A percentile compares a stretch with the other conserved stretches of the same genome.
Evolutionary conservation across 495 filamentous ascomycete species (phyloP).

Genomic region (Hypoxylon cercidicola): DNA sequence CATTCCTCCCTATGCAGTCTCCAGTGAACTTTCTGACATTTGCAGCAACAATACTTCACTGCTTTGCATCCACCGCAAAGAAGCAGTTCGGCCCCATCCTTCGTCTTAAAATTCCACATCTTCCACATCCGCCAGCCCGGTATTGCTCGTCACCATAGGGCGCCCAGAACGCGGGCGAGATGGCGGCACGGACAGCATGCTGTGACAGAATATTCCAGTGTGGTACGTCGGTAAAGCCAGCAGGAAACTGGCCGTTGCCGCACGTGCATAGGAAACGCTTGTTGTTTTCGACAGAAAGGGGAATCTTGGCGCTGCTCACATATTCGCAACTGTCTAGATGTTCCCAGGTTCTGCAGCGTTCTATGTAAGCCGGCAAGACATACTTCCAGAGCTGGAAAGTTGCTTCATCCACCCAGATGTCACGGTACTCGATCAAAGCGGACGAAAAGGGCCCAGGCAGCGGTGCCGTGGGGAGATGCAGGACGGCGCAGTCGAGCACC

Average conservation of each 20-base stretch:
- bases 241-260: neutral
- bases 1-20: conserved; percentile 35
- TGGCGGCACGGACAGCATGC: conserved; percentile 47
- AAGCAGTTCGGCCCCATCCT: conserved; percentile 31
- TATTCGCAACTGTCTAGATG: conserved; percentile 63
- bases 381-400: conserved; percentile 58
- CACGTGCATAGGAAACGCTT: neutral
- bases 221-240: conserved; percentile 34
- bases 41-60: conserved; percentile 45
- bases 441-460: conserved; percentile 33
- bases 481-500: conserved; percentile 58
- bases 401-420: conserved; percentile 50
- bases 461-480: conserved; percentile 39
- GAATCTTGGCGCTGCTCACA: neutral
- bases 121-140: neutral
- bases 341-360: conserved; percentile 64
- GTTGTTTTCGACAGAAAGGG: neutral
- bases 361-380: conserved; percentile 57
- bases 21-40: conserved; percentile 51
- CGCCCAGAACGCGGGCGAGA: conserved; percentile 48
- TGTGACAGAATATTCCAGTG: conserved; percentile 42
- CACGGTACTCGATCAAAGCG: conserved; percentile 34
- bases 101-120: conserved; percentile 6
- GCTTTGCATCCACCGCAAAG: conserved; percentile 41
- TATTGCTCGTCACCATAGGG: conserved; percentile 43